Percentiles rank a stretch among this genome's conserved stretches.
Evolutionary conservation across 108 stramenopile genomes (phyloP).

Genomic region (Nitzschia putrida): DNA sequence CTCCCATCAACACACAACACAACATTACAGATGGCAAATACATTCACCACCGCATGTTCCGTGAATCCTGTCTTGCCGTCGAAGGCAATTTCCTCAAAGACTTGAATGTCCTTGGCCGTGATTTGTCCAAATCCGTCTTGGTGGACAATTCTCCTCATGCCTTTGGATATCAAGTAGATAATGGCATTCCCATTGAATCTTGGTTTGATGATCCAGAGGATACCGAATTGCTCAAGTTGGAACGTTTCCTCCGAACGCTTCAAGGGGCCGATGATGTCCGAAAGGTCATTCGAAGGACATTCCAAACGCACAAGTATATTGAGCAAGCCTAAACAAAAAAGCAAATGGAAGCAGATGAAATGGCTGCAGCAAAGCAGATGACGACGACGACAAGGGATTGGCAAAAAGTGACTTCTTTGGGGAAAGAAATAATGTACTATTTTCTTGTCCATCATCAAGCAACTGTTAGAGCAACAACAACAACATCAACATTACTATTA

Average conservation of each 20-base stretch:
- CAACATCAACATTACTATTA: no score
- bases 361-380: no score
- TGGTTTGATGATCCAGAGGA: constrained; percentile 97
- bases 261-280: constrained; percentile 82
- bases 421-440: no score
- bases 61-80: constrained; percentile 92
- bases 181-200: constrained; percentile 97
- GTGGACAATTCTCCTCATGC: constrained; percentile 97
- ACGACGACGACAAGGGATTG: no score
- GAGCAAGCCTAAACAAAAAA: constrained; percentile 25
- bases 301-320: constrained; percentile 63
- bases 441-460: no score
- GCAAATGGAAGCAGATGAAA: not conserved
- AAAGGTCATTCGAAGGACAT: constrained; percentile 63
- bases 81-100: constrained; percentile 92
- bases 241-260: constrained; percentile 79
- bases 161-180: constrained; percentile 92
- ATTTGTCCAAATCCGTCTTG: constrained; percentile 79
- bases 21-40: constrained; percentile 65
- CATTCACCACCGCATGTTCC: constrained; percentile 89
- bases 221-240: constrained; percentile 88
- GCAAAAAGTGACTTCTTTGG: no score
- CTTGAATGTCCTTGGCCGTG: constrained; percentile 85
- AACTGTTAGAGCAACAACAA: no score
- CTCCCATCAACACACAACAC: not conserved